Conservation (phyloP, 371 early-diverging fungal genomes). For the Nosema granulosis region DNA sequence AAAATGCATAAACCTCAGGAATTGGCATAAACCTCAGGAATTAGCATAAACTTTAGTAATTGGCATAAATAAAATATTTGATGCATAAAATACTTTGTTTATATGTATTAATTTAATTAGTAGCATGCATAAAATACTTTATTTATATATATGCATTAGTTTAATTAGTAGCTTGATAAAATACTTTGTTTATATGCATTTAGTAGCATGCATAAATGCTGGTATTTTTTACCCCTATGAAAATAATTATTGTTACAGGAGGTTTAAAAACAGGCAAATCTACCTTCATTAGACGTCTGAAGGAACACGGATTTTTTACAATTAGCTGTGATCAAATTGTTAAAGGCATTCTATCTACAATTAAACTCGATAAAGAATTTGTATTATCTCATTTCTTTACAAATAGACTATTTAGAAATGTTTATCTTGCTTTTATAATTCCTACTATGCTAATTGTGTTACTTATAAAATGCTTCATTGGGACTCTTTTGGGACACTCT, state of each 20-base stretch:
- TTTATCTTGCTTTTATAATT: constrained; percentile 20
- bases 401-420: constrained; percentile 3
- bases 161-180: no score
- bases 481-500: constrained; percentile 1
- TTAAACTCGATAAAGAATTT: constrained; percentile 4
- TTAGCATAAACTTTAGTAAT: no score
- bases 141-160: no score
- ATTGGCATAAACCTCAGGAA: no score
- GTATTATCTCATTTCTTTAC: constrained; percentile 7
- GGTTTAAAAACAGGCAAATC: constrained; percentile 44
- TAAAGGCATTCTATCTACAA: constrained; percentile 1
- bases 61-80: no score
- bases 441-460: constrained; percentile 14
- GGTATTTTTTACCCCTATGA: no score
- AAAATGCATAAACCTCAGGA: no score
- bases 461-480: not conserved
- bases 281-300: constrained; percentile 10
- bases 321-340: constrained; percentile 21
- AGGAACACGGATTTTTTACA: constrained; percentile 10
- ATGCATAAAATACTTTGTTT: no score
- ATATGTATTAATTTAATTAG: no score
- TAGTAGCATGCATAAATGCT: no score
- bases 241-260: constrained; percentile 51
- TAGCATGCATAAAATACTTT: no score
- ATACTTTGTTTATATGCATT: no score